These are phyloP conservation scores for Penicillium decumbens DNA, from an alignment of 2,329 filamentous ascomycete genomes.

Conservation along the genomic window DNA sequence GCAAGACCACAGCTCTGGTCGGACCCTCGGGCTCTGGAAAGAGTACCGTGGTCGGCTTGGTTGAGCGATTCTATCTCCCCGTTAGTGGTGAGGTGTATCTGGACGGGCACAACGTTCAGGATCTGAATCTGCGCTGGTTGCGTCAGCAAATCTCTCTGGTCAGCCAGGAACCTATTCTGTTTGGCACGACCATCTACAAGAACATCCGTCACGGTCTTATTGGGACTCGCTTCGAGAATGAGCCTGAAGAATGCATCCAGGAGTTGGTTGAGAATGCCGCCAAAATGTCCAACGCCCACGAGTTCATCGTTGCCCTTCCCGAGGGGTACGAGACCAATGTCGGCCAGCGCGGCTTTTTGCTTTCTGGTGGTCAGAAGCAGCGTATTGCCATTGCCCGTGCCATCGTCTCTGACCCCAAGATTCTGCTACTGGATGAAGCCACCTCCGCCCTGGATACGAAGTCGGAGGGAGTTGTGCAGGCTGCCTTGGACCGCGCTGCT, in stretches of 20 bases:
- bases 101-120: slow-evolving; percentile 76
- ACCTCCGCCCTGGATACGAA: slow-evolving; percentile 92
- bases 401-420: slow-evolving; percentile 83
- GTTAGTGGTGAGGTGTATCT: slow-evolving; percentile 73
- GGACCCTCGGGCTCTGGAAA: slow-evolving; percentile 94
- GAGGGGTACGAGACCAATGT: slow-evolving; percentile 91
- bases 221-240: slow-evolving; percentile 70
- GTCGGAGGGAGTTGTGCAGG: slow-evolving; percentile 90
- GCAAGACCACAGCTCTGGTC: slow-evolving; percentile 88
- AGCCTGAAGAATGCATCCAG: slow-evolving; percentile 61
- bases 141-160: slow-evolving; percentile 89
- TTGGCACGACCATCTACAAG: slow-evolving; percentile 79
- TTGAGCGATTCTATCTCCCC: slow-evolving; percentile 92
- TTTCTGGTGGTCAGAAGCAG: slow-evolving; percentile 95
- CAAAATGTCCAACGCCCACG: slow-evolving; percentile 87
- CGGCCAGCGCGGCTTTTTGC: slow-evolving; percentile 86
- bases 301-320: slow-evolving; percentile 76
- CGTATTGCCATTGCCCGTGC: slow-evolving; percentile 91
- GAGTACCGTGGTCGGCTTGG: slow-evolving; percentile 85
- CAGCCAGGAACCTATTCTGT: slow-evolving; percentile 87
- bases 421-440: slow-evolving; percentile 89
- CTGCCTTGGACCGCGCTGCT: slow-evolving; percentile 79
- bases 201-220: slow-evolving; percentile 91
- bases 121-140: slow-evolving; percentile 82
- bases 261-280: slow-evolving; percentile 75